Conservation (phyloP, 2,329 filamentous ascomycete species). For the Botrytis galanthina region DNA sequence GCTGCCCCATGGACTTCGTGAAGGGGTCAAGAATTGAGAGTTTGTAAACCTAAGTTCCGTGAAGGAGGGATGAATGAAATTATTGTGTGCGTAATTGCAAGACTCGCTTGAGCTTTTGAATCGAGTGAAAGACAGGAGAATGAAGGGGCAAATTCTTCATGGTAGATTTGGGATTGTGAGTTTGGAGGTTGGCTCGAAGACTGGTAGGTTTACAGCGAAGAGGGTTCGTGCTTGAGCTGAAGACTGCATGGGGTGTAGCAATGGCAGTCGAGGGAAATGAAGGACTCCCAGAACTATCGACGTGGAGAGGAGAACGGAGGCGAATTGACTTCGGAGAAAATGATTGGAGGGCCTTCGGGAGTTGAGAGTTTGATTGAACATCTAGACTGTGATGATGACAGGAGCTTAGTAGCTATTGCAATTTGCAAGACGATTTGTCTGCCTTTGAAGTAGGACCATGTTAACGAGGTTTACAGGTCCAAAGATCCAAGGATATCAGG, state of each 20-base stretch:
- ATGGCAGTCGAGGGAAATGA: background rate
- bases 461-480: background rate
- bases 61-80: background rate
- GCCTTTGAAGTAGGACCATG: background rate
- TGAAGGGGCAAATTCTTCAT: background rate
- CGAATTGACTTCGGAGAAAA: background rate
- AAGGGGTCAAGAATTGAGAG: background rate
- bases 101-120: background rate
- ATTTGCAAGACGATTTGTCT: background rate
- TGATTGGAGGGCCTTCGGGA: background rate
- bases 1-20: background rate
- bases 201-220: background rate
- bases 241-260: background rate
- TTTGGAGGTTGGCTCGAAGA: background rate
- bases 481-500: background rate
- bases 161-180: background rate
- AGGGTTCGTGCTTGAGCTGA: background rate
- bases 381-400: background rate
- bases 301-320: background rate
- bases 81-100: background rate
- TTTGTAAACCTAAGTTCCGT: background rate
- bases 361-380: background rate
- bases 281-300: background rate
- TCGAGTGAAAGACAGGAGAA: background rate
- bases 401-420: background rate